These are phyloP conservation scores for Serendipita vermifera DNA, from an alignment of 768 basidiomycete species.

Conservation along the genomic window DNA sequence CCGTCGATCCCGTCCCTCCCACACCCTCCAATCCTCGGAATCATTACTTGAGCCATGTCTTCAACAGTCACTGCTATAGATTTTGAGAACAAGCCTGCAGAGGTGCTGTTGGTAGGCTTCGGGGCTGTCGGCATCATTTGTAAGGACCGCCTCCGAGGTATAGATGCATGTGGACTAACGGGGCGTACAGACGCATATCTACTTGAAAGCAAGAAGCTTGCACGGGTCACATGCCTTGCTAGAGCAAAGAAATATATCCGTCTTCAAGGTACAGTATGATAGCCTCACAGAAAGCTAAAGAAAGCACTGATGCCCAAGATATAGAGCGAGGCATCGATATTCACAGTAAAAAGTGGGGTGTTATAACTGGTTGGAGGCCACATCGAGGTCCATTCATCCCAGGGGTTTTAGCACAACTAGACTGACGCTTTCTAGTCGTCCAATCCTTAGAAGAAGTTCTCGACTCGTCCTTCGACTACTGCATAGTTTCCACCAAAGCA, in stretches of 20 bases:
- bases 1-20: background rate
- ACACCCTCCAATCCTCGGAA: no score
- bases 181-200: constrained; percentile 1
- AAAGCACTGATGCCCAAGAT: no score
- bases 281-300: no score
- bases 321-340: background rate
- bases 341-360: background rate
- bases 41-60: constrained; percentile 1
- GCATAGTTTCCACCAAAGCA: background rate
- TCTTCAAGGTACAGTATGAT: no score
- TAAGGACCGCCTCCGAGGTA: background rate
- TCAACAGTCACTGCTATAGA: background rate
- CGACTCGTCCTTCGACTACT: background rate
- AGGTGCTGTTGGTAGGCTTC: background rate
- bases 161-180: background rate
- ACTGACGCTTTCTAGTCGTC: background rate
- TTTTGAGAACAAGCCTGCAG: background rate
- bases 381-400: background rate
- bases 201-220: background rate
- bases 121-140: constrained; percentile 9
- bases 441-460: background rate
- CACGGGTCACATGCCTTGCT: background rate
- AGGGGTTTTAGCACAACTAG: background rate
- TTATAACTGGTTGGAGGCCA: background rate
- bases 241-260: no score